Percentiles rank a stretch among this genome's conserved stretches.
Evolutionary conservation across 441 rosid genomes (phyloP).

Genomic region (Pelargonium citronellum): DNA sequence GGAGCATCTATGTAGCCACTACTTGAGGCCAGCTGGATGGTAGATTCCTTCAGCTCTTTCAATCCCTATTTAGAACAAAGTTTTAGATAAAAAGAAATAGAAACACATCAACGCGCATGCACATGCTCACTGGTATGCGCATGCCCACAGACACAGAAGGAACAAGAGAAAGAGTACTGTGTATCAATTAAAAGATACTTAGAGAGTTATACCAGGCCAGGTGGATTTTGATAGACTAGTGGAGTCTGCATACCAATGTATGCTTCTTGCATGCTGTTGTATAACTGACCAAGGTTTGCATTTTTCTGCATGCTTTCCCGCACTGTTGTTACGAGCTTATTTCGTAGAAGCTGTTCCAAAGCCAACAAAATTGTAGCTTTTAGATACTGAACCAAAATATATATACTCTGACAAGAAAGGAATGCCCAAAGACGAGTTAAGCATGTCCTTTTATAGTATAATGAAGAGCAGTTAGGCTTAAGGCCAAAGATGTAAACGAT

Average conservation of each 20-base stretch:
- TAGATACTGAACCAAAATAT: conserved; percentile 13
- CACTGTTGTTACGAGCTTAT: conserved; percentile 62
- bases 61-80: conserved; percentile 45
- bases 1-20: conserved; percentile 66
- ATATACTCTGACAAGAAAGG: neutral
- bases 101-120: neutral
- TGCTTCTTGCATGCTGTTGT: conserved; percentile 61
- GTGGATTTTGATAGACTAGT: conserved; percentile 51
- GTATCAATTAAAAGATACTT: conserved; percentile 16
- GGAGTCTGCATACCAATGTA: conserved; percentile 69
- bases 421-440: neutral
- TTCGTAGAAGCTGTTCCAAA: conserved; percentile 53
- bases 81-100: conserved; percentile 16
- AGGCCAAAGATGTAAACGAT: neutral
- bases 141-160: neutral
- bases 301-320: conserved; percentile 45
- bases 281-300: conserved; percentile 53
- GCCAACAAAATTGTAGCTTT: conserved; percentile 9
- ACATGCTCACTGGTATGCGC: neutral
- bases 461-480: neutral
- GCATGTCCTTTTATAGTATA: neutral
- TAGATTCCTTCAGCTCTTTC: conserved; percentile 70
- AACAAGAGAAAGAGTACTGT: neutral
- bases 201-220: conserved; percentile 41
- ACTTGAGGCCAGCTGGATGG: conserved; percentile 57